Evolutionary conservation across 1,284 basidiomycete species (phyloP), one percentile per base, ranked within the genome.

Genomic region (Lentinus polychrous): DNA sequence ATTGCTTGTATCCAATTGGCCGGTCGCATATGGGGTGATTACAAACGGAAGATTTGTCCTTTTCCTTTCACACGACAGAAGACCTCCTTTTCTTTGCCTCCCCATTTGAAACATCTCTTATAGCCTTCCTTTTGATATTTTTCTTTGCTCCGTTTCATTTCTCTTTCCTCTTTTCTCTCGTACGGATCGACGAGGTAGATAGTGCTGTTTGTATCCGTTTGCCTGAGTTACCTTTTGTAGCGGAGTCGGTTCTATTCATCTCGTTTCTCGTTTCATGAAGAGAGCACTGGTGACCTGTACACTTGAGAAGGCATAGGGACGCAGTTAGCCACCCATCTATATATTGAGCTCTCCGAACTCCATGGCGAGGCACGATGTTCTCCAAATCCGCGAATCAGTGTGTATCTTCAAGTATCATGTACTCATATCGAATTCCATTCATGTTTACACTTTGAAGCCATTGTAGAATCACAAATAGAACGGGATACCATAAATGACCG

Each of bases 401-500:
- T 34, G 10, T 34, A 34, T 34, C 33, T 34, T 34, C 10, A 10
- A 34, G n/a, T 34, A n/a, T 34, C n/a, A n/a, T 8, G 8, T 34
- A 10, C n/a, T 10, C 33, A 34, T 14, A 18, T 5, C 14, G n/a
- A 37, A 37, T 5, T n/a, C 6, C 6, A 6, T 5, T 18, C 7
- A 12, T n/a, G 14, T 20, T 18, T 20, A 6, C 6, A 23, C 7
- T 15, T 20, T 6, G 22, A 20, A 23, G 6, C 12, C 5, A 18
- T 40, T 7, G 20, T 40, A 40, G 3, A 22, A 18, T 59, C 57
- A 88, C 49, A 87, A 60, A 66, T 90, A 90, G 60, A 87, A 90
- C 2, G 95, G 95, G 55, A 99, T 87, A 2, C 95, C 95, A 62
- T 97, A 99, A 1, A 95, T 85, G 0, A 99, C 85, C 3, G 91